Evolutionary conservation across 306 rosid genomes (phyloP), one percentile per base, ranked within the genome.

Genomic region (Potentilla sterilis): DNA sequence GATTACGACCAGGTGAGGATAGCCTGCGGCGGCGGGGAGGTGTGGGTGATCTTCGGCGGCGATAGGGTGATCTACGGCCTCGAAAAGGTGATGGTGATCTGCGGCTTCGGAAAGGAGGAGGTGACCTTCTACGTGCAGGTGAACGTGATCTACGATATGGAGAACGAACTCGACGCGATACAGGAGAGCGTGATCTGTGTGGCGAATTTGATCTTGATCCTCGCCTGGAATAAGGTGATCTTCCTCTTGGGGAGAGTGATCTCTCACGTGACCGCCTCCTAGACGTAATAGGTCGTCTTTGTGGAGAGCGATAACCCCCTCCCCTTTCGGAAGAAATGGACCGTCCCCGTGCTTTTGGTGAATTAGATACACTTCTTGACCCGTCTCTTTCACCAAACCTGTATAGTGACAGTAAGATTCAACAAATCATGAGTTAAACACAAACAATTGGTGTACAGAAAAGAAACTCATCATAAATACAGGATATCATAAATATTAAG

Each of bases 321-420:
- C 83, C 93, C 76, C 89, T 92, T 67, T 84, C 92, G 5, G 82
- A 81, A 71, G 97, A 89, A 79, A 48, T 5, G 4, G 93, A 87
- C 41, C 79, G 85, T 12, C 88, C 87, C 8, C 76, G 77, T 38
- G 80, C 87, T 74, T 69, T 78, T 12, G 91, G 91, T 52, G 97
- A 90, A 75, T 85, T 75, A 22, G 97, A 92, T 71, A 83, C 37
- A 62, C 97, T 92, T 70, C 84, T 88, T 57, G 96, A 84, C 76
- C 75, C 80, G 42, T 70, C 82, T 47, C 89, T 81, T 65, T 79
- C 86, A 80, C 90, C 80, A 66, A 77, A 78, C 40, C 69, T 76
- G 57, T 11, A 61, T 34, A 55, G 59, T 24, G 42, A 74, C 43
- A 67, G 70, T 71, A 24, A 70, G 66, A 80, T 41, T 49, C 72